A percentile compares a stretch with the other conserved stretches of the same genome.
These are phyloP conservation scores for Trifolium subterraneum DNA, from an alignment of 306 rosid species.

Conservation along the genomic window DNA sequence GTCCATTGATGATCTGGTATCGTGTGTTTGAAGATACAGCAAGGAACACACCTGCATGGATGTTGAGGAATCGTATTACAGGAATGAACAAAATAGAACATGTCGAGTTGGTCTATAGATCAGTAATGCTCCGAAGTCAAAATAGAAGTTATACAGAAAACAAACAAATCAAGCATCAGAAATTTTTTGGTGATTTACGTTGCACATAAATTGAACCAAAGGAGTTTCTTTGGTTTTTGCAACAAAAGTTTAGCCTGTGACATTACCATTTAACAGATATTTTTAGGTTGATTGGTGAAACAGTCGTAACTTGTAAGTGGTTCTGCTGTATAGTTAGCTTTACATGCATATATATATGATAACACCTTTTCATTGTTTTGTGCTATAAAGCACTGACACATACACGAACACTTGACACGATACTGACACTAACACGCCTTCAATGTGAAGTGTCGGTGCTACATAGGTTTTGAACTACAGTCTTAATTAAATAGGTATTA, in stretches of 20 bases:
- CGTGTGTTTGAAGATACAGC: constrained; percentile 89
- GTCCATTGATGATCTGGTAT: constrained; percentile 85
- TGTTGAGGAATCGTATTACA: constrained; percentile 13
- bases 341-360: neutral
- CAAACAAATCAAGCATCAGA: constrained; percentile 13
- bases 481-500: neutral
- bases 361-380: neutral
- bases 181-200: neutral
- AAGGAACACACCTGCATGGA: constrained; percentile 77
- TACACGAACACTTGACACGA: neutral
- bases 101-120: neutral
- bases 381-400: neutral
- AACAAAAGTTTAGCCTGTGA: neutral
- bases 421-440: neutral
- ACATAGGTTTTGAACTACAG: neutral
- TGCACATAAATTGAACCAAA: neutral
- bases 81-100: neutral
- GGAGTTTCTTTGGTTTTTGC: neutral
- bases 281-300: neutral
- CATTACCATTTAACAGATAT: neutral
- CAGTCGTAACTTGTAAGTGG: neutral
- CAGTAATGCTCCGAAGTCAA: constrained; percentile 1
- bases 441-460: neutral
- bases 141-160: constrained; percentile 3
- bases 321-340: neutral